Evolutionary conservation across 306 rosid genomes (phyloP).

Genomic region (Rosa multiflora): DNA sequence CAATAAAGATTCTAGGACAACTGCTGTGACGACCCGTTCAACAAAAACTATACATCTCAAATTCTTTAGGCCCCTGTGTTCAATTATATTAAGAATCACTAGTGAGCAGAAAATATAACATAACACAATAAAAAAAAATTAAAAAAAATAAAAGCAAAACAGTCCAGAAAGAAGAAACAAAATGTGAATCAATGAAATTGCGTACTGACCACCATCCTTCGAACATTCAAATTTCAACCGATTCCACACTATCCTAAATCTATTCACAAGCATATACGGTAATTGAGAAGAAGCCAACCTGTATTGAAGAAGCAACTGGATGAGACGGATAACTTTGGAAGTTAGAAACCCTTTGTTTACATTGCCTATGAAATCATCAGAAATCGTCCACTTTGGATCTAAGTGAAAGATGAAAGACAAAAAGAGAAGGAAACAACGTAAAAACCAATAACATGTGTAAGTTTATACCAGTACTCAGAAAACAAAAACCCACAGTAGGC

Average conservation of each 20-base stretch:
- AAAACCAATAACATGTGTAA: slow-evolving; percentile 15
- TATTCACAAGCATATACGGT: slow-evolving; percentile 9
- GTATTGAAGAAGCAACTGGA: slow-evolving; percentile 70
- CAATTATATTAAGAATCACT: slow-evolving; percentile 9
- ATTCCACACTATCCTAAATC: slow-evolving; percentile 14
- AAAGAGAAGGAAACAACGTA: not conserved
- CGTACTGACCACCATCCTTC: not conserved
- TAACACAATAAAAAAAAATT: not conserved
- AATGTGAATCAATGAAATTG: not conserved
- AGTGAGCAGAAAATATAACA: not conserved
- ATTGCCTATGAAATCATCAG: slow-evolving; percentile 34
- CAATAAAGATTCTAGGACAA: slow-evolving; percentile 54
- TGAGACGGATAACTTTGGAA: slow-evolving; percentile 66
- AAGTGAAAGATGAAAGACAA: slow-evolving; percentile 15
- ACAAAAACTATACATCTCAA: slow-evolving; percentile 87
- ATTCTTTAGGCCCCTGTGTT: slow-evolving; percentile 48
- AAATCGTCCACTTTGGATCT: slow-evolving; percentile 56
- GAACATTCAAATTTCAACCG: not conserved
- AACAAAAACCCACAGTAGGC: slow-evolving; percentile 9
- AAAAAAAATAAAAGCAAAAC: not conserved
- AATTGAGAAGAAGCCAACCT: slow-evolving; percentile 42
- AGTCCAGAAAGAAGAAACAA: not conserved
- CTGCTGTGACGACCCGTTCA: slow-evolving; percentile 71
- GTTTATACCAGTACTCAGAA: not conserved
- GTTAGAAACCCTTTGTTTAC: slow-evolving; percentile 51